Evolutionary conservation across 352 stramenopile genomes (phyloP).

Genomic region (Pythium volutum): DNA sequence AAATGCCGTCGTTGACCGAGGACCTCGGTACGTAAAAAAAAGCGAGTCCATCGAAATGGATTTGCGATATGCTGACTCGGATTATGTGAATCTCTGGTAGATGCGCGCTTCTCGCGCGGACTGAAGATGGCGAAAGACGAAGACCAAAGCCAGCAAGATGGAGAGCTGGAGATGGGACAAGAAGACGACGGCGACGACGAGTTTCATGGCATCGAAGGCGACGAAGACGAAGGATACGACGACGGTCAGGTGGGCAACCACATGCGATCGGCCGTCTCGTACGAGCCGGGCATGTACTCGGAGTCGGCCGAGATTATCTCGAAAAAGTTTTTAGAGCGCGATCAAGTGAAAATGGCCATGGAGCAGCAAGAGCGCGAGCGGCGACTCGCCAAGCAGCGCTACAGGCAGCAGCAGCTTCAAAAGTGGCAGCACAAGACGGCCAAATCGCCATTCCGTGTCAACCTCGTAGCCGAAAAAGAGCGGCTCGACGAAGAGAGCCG

Average conservation of each 20-base stretch:
- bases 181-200: slow-evolving; percentile 8
- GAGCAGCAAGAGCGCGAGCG: slow-evolving; percentile 55
- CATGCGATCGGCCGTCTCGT: slow-evolving; percentile 24
- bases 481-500: slow-evolving; percentile 90
- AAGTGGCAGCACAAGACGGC: slow-evolving; percentile 90
- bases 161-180: slow-evolving; percentile 17
- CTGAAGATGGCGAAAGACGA: slow-evolving; percentile 27
- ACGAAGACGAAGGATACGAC: slow-evolving; percentile 7
- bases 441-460: slow-evolving; percentile 91
- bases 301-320: slow-evolving; percentile 78
- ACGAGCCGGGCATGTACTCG: slow-evolving; percentile 36
- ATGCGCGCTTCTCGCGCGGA: slow-evolving; percentile 38
- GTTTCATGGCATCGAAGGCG: neutral
- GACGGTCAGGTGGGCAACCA: slow-evolving; percentile 14
- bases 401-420: slow-evolving; percentile 55
- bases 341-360: slow-evolving; percentile 60
- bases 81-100: slow-evolving; percentile 4
- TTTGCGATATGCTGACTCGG: neutral
- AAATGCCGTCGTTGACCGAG: slow-evolving; percentile 38
- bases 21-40: slow-evolving; percentile 30
- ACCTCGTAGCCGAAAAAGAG: slow-evolving; percentile 94
- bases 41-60: neutral
- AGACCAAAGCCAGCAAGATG: slow-evolving; percentile 24
- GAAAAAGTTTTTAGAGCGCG: slow-evolving; percentile 73
- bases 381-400: slow-evolving; percentile 58